These are phyloP conservation scores for Cubamyces sp. DNA, from an alignment of 768 basidiomycete species.

Conservation along the genomic window DNA sequence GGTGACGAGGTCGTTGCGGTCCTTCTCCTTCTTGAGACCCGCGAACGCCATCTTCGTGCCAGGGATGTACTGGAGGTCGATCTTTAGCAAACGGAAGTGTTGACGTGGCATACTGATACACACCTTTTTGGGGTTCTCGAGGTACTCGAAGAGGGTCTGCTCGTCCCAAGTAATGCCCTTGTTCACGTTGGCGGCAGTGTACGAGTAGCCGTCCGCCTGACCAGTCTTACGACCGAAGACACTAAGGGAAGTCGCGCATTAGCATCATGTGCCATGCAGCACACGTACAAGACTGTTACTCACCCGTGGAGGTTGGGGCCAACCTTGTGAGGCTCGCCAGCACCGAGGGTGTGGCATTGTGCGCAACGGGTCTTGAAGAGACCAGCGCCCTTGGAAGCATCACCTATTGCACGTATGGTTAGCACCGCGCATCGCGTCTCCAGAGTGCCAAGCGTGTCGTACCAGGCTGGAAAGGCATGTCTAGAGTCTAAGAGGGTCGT, in stretches of 20 bases:
- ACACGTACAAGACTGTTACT: constrained; percentile 32
- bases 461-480: constrained; percentile 52
- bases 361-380: constrained; percentile 97
- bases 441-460: constrained; percentile 22
- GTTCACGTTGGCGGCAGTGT: constrained; percentile 94
- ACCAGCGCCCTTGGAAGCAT: constrained; percentile 85
- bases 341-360: constrained; percentile 89
- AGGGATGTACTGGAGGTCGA: constrained; percentile 73
- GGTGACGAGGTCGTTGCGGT: constrained; percentile 92
- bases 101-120: constrained; percentile 31
- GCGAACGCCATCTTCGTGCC: constrained; percentile 99
- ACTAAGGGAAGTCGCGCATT: constrained; percentile 40
- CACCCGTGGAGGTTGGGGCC: constrained; percentile 96
- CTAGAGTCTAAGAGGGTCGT: constrained; percentile 33
- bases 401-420: constrained; percentile 52
- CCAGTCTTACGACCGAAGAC: constrained; percentile 88
- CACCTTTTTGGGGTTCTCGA: constrained; percentile 97
- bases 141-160: constrained; percentile 91
- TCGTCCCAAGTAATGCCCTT: constrained; percentile 90
- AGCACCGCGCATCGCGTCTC: constrained; percentile 1
- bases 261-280: not conserved
- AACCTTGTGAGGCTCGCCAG: constrained; percentile 82
- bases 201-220: constrained; percentile 82
- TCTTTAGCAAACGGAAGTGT: not conserved
- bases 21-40: constrained; percentile 98